Conservation (phyloP, 768 basidiomycete species). For the Phanerodontia chrysosporium region DNA sequence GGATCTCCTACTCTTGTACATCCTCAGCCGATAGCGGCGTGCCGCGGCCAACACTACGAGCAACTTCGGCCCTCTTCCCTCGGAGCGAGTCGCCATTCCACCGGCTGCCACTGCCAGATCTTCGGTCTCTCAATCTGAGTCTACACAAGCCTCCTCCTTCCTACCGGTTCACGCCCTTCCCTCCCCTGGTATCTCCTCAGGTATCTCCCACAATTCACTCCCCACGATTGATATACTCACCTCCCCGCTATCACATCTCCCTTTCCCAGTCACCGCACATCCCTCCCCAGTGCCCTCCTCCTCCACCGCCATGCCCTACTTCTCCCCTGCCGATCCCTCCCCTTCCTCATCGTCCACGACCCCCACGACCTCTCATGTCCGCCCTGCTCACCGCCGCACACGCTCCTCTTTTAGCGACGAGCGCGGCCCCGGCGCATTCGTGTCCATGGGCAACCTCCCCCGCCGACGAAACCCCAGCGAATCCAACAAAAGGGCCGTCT, state of each 20-base stretch:
- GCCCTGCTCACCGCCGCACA: slow-evolving; percentile 24
- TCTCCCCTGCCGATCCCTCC: slow-evolving; percentile 21
- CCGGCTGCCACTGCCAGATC: background rate
- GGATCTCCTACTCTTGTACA: background rate
- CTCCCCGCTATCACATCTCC: slow-evolving; percentile 4
- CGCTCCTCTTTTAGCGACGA: slow-evolving; percentile 36
- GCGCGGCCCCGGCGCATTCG: slow-evolving; percentile 44
- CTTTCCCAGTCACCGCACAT: slow-evolving; percentile 10
- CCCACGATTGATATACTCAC: slow-evolving; percentile 10
- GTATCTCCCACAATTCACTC: slow-evolving; percentile 10
- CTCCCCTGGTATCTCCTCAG: slow-evolving; percentile 5
- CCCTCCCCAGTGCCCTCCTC: background rate
- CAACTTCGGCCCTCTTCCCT: background rate
- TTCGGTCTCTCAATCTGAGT: slow-evolving; percentile 2
- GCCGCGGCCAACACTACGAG: background rate
- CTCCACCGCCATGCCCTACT: slow-evolving; percentile 22
- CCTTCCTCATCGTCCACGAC: slow-evolving; percentile 13
- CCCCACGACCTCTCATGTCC: slow-evolving; percentile 5
- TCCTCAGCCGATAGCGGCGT: background rate
- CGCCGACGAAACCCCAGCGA: slow-evolving; percentile 24
- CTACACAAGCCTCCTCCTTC: background rate
- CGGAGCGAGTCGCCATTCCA: background rate
- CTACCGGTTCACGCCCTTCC: background rate
- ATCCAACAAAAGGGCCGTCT: slow-evolving; percentile 22
- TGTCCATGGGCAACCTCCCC: slow-evolving; percentile 43